phyloP scores from a whole-genome alignment of 2,329 filamentous ascomycete genomes.

The Bipolaris cookei region DNA sequence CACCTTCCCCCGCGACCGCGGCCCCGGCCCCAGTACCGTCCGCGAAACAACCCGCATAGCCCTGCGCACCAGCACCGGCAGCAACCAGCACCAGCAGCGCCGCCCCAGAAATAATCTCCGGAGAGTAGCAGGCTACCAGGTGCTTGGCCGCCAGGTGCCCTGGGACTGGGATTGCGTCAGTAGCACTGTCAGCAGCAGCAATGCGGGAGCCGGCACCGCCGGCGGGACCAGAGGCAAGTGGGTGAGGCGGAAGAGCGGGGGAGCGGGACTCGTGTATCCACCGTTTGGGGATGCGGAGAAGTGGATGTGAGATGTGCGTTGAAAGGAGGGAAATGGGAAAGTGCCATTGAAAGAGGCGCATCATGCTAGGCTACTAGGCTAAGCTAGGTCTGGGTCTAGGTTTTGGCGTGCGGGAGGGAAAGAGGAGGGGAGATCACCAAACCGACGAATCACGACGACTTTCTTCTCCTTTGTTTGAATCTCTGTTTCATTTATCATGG shows the following conservation, averaged over 20 bases:
- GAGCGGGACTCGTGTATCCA: conserved; percentile 31
- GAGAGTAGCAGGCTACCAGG: conserved; percentile 42
- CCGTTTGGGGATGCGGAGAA: conserved; percentile 36
- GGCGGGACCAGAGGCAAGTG: conserved; percentile 12
- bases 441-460: too few species aligned
- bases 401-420: too few species aligned
- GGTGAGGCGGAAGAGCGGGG: conserved; percentile 10
- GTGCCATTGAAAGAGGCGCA: too few species aligned
- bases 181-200: conserved; percentile 31
- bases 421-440: too few species aligned
- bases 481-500: too few species aligned
- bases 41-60: conserved; percentile 37
- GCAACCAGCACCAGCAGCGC: conserved; percentile 4
- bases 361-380: too few species aligned
- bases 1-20: conserved; percentile 4
- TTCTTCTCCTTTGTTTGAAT: too few species aligned
- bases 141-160: conserved; percentile 37
- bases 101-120: conserved; percentile 23
- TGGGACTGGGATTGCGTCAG: conserved; percentile 47
- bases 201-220: too few species aligned
- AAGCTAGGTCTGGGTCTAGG: too few species aligned
- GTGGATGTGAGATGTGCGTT: conserved; percentile 25
- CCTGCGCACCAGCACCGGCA: conserved; percentile 21
- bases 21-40: conserved; percentile 15
- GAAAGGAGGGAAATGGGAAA: background rate